Percentiles rank a stretch among this genome's conserved stretches.
These are phyloP conservation scores for Saturnispora ahearnii DNA, from an alignment of 805 yeast genomes.

Conservation along the genomic window DNA sequence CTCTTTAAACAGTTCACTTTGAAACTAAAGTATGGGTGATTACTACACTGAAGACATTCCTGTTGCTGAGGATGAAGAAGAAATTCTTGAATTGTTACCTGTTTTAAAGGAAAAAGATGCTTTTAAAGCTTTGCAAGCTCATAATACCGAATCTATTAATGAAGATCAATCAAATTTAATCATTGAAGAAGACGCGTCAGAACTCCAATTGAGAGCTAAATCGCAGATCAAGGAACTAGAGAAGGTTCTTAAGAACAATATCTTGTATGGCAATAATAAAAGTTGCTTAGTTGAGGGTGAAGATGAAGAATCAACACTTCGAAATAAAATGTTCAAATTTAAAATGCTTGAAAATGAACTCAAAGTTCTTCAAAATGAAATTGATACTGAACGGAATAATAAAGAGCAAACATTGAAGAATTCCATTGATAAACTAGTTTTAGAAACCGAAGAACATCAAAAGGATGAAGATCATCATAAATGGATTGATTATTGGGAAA, in stretches of 20 bases:
- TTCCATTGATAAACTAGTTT: slow-evolving; percentile 2
- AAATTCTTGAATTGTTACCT: slow-evolving; percentile 18
- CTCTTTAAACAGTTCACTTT: background rate
- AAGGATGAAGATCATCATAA: background rate
- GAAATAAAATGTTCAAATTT: slow-evolving; percentile 8
- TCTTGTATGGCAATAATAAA: background rate
- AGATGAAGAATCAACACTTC: background rate
- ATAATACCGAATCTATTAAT: background rate
- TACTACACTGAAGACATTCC: slow-evolving; percentile 23
- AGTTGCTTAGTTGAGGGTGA: background rate
- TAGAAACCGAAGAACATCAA: slow-evolving; percentile 4
- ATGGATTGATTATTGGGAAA: slow-evolving; percentile 11
- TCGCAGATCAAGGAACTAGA: slow-evolving; percentile 7
- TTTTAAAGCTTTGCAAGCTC: background rate
- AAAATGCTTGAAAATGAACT: slow-evolving; percentile 10
- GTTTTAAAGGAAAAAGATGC: slow-evolving; percentile 6
- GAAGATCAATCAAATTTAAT: slow-evolving; percentile 8
- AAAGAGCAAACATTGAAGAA: background rate
- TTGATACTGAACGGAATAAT: slow-evolving; percentile 5
- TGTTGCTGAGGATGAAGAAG: slow-evolving; percentile 14
- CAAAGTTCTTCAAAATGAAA: slow-evolving; percentile 9
- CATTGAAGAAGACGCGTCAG: slow-evolving; percentile 3
- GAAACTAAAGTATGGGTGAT: slow-evolving; percentile 8
- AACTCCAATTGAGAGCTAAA: slow-evolving; percentile 2
- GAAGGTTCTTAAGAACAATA: background rate